Evolutionary conservation across 2,329 filamentous ascomycete species (phyloP).

Genomic region (Penicillium sumatraense): DNA sequence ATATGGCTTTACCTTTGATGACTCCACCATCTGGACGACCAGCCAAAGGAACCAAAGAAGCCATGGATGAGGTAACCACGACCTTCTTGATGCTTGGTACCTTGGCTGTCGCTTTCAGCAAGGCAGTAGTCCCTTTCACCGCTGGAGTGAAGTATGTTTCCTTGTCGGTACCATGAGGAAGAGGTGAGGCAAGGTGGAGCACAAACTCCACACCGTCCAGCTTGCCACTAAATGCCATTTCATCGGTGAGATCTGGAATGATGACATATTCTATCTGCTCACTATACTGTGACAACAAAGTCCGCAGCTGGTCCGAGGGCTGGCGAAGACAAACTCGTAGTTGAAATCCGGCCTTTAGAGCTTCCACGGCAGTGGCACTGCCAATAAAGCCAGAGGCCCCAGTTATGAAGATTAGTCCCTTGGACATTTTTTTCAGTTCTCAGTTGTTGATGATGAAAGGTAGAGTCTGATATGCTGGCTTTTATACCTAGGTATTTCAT

Average conservation of each 20-base stretch:
- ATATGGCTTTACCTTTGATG: constrained; percentile 17
- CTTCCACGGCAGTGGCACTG: constrained; percentile 22
- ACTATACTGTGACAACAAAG: constrained; percentile 14
- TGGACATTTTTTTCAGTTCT: background rate
- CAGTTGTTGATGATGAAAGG: background rate
- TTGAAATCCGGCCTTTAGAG: constrained; percentile 26
- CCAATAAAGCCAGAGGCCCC: constrained; percentile 33
- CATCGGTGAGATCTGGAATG: constrained; percentile 24
- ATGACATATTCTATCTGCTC: constrained; percentile 23
- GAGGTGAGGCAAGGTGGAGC: constrained; percentile 31
- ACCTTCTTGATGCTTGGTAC: constrained; percentile 28
- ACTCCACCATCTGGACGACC: constrained; percentile 24
- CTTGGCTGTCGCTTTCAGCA: constrained; percentile 23
- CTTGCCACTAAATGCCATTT: constrained; percentile 16
- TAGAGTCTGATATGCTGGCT: background rate
- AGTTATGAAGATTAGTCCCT: constrained; percentile 29
- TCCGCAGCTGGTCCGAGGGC: constrained; percentile 16
- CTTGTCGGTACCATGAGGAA: constrained; percentile 22
- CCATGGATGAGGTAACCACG: constrained; percentile 28
- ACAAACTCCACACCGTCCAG: constrained; percentile 30
- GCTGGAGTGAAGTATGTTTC: constrained; percentile 27
- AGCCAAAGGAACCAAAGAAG: constrained; percentile 19
- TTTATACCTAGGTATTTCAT: no score
- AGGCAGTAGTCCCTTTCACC: constrained; percentile 22
- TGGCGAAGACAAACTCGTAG: constrained; percentile 26